Evolutionary conservation across 768 basidiomycete genomes (phyloP).

Genomic region (Leccinum barrowsii): DNA sequence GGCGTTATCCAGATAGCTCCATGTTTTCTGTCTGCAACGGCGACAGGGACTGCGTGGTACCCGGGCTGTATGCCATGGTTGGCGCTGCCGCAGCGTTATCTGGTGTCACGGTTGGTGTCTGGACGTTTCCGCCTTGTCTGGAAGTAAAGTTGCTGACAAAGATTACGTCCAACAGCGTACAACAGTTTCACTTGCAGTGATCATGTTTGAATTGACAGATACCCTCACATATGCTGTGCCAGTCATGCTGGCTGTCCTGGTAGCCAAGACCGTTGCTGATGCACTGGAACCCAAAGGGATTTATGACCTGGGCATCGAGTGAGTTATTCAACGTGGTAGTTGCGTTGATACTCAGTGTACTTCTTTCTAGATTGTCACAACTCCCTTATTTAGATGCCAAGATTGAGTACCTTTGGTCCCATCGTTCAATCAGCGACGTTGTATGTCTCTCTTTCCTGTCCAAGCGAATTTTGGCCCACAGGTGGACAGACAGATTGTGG

Average conservation of each 20-base stretch:
- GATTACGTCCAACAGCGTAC: conserved; percentile 50
- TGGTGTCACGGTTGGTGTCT: conserved; percentile 74
- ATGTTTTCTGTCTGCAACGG: conserved; percentile 68
- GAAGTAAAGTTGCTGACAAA: conserved; percentile 6
- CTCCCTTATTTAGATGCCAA: conserved; percentile 93
- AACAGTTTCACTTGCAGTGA: conserved; percentile 92
- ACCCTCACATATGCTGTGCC: conserved; percentile 90
- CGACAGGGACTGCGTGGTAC: conserved; percentile 73
- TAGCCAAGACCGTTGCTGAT: conserved; percentile 40
- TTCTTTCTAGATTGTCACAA: conserved; percentile 56
- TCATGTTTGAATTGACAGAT: conserved; percentile 93
- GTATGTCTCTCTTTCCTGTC: conserved; percentile 42
- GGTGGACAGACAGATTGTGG: conserved; percentile 58
- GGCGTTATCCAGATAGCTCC: conserved; percentile 50
- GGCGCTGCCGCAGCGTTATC: conserved; percentile 93
- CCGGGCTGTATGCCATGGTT: conserved; percentile 93
- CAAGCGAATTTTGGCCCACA: not conserved
- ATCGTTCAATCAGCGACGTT: conserved; percentile 70
- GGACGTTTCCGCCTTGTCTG: not conserved
- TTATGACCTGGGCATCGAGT: conserved; percentile 95
- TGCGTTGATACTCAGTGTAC: not conserved
- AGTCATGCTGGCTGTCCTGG: conserved; percentile 83
- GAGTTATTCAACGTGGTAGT: conserved; percentile 1
- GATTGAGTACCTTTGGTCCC: conserved; percentile 85
- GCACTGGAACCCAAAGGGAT: conserved; percentile 73